phyloP scores from a whole-genome alignment of 306 rosid genomes.

The Cicer arietinum region DNA sequence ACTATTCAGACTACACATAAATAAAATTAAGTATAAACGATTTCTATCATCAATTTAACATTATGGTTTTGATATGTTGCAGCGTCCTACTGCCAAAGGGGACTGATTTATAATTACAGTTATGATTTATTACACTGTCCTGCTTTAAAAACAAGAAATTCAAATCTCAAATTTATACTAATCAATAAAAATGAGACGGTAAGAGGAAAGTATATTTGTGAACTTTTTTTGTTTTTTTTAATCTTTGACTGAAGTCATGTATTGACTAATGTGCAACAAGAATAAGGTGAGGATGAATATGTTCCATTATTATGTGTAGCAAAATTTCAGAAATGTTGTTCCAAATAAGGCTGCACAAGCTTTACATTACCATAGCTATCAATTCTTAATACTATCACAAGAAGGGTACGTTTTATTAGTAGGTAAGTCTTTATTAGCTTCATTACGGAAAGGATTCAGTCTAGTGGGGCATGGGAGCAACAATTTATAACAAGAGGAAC shows the following conservation, averaged over 20 bases:
- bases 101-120: too few species aligned
- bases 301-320: conserved; percentile 20
- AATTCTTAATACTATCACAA: conserved; percentile 3
- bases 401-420: conserved; percentile 34
- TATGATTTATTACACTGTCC: too few species aligned
- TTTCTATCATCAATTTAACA: too few species aligned
- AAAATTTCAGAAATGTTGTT: conserved; percentile 12
- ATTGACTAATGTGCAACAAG: conserved; percentile 36
- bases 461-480: neutral
- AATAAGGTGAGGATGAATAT: neutral
- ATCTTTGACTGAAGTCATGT: conserved; percentile 36
- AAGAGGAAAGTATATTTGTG: conserved; percentile 35
- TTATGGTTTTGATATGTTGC: too few species aligned
- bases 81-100: too few species aligned
- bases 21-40: too few species aligned
- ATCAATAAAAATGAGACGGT: neutral
- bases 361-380: neutral
- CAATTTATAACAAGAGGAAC: neutral
- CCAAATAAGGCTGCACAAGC: conserved; percentile 26
- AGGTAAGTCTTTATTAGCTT: conserved; percentile 3
- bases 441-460: neutral
- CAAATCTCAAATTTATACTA: too few species aligned
- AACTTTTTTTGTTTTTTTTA: conserved; percentile 9
- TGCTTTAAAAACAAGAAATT: too few species aligned
- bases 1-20: too few species aligned